Evolutionary conservation across 176 grass and related monocot species (phyloP), one percentile per base, ranked within the genome.

Genomic region (Rhynchospora tenuis): DNA sequence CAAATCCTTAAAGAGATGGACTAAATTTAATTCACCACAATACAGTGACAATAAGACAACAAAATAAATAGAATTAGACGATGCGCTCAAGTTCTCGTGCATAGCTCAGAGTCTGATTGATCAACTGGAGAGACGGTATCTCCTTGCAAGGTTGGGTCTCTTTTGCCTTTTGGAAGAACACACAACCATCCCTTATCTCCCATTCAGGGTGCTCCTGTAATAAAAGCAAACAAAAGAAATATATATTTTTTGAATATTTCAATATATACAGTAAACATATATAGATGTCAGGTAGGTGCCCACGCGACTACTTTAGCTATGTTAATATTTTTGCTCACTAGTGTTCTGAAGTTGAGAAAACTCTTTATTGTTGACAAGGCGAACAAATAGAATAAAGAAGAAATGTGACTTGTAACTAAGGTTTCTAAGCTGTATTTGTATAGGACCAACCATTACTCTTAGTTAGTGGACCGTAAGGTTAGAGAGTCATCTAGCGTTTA

Each of bases 131-230:
- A 0, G 86, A 91, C 5, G 96, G 93, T 84, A 99, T 99, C 83
- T 93, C 96, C 88, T 92, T 99, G 86, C 91, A 93, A 26, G 96
- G 96, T 83, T 95, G 96, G 1, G 80, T 93, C 64, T 99, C 89
- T 85, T 88, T 99, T 0, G 81, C 91, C 91, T 88, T 99, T 57
- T 95, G 96, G 82, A 99, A 95, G 80, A 95, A 88, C 50, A 99
- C 93, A 0, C 71, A 72, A 0, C 80, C 86, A 5, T 89, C 78
- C 91, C 91, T 99, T 26, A 95, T 84, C 20, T 99, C 96, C 96
- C 96, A 99, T 57, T 92, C 89, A 0, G 96, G 86, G 54, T 95
- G 93, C 8, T 99, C 96, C 96, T 99, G 88, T 67, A 27, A 80
- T 58, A 52, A 20, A 60, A 68, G 45, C 23, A 77, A 67, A 27